A percentile compares a stretch with the other conserved stretches of the same genome.
These are phyloP conservation scores for Fusarium sp. DNA, from an alignment of 2,329 filamentous ascomycete genomes.

Conservation along the genomic window DNA sequence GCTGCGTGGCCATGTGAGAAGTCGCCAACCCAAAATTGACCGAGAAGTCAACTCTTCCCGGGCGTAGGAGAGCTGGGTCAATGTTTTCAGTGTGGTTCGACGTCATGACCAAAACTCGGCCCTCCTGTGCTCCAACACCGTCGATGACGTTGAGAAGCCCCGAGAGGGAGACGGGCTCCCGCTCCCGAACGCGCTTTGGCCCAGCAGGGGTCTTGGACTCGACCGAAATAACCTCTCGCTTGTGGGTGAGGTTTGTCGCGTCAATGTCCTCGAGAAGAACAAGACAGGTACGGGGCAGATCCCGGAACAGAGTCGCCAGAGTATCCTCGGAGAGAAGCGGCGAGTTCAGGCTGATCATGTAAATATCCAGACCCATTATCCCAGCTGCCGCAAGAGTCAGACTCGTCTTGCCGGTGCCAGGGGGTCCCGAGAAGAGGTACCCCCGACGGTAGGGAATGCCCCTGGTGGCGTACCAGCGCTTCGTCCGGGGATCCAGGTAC, in stretches of 20 bases:
- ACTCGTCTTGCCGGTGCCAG: conserved; percentile 37
- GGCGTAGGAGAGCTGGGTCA: conserved; percentile 17
- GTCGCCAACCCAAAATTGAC: conserved; percentile 25
- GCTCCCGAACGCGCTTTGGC: conserved; percentile 3
- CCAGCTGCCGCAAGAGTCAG: conserved; percentile 29
- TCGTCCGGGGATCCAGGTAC: conserved; percentile 31
- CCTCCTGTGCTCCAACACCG: conserved; percentile 75
- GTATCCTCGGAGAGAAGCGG: conserved; percentile 20
- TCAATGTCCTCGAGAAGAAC: conserved; percentile 34
- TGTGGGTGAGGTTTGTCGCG: conserved; percentile 15
- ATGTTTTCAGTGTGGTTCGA: conserved; percentile 63
- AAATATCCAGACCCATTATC: conserved; percentile 30
- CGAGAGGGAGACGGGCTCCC: conserved; percentile 57
- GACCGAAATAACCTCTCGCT: conserved; percentile 4
- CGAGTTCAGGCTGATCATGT: conserved; percentile 28
- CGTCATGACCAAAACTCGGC: conserved; percentile 77
- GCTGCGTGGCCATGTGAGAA: neutral
- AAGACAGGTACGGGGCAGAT: conserved; percentile 14
- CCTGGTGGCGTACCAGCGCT: conserved; percentile 31
- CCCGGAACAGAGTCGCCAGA: conserved; percentile 16
- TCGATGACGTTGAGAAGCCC: conserved; percentile 77
- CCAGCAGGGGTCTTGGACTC: neutral
- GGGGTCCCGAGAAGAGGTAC: conserved; percentile 36
- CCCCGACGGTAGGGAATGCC: conserved; percentile 38
- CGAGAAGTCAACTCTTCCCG: conserved; percentile 20